Evolutionary conservation across 2,329 filamentous ascomycete species (phyloP).

Genomic region (Iodosphaeria phyllophila): DNA sequence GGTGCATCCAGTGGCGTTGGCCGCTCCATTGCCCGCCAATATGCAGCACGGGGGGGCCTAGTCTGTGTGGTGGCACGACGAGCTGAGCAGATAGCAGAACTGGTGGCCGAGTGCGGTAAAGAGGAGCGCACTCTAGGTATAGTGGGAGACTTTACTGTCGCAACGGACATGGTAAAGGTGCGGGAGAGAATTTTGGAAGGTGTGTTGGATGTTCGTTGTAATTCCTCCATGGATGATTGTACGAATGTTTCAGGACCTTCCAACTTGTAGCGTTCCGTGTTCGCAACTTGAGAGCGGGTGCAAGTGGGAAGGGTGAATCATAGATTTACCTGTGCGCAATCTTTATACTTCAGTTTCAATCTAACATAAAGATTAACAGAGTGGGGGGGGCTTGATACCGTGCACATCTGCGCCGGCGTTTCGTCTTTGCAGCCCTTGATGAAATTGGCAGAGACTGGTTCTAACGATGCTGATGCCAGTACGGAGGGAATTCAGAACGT

Average conservation of each 20-base stretch:
- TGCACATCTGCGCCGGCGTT: conserved; percentile 14
- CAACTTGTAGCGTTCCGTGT: no score
- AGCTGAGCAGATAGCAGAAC: conserved; percentile 7
- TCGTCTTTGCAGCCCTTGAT: conserved; percentile 15
- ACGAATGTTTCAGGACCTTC: no score
- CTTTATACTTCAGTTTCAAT: no score
- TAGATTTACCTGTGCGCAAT: no score
- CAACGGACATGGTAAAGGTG: conserved; percentile 11
- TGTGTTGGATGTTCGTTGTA: no score
- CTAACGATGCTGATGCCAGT: conserved; percentile 5
- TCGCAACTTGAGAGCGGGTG: no score
- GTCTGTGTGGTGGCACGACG: conserved; percentile 14
- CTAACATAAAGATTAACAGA: no score
- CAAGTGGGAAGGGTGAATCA: no score
- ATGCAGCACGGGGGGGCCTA: conserved; percentile 11
- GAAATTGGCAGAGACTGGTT: conserved; percentile 8
- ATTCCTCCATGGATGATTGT: no score
- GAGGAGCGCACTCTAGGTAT: conserved; percentile 8
- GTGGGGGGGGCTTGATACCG: conserved; percentile 14
- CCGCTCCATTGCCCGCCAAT: conserved; percentile 9
- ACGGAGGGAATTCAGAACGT: conserved; percentile 8
- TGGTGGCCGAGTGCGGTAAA: conserved; percentile 11
- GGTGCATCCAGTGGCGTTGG: conserved; percentile 17
- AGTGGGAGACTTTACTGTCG: conserved; percentile 11
- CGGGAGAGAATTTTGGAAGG: conserved; percentile 7